phyloP scores from a whole-genome alignment of 2,329 filamentous ascomycete species.

The Ophiocordyceps camponoti-floridani region DNA sequence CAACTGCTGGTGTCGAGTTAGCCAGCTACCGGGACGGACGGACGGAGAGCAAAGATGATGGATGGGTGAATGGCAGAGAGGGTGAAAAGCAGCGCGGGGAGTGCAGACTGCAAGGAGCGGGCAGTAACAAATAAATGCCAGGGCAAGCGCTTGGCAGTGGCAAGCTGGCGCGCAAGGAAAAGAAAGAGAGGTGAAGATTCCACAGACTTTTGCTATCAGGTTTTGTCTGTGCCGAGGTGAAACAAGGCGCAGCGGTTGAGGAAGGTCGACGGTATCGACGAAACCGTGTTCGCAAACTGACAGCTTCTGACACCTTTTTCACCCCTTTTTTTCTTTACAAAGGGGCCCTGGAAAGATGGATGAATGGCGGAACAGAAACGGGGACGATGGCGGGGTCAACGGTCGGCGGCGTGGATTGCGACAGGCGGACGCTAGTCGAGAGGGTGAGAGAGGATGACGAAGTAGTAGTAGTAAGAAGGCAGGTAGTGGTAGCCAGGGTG shows the following conservation, averaged over 20 bases:
- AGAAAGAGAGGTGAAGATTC: not conserved
- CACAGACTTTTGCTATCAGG: too few relatives aligned
- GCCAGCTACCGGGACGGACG: too few relatives aligned
- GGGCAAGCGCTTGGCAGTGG: too few relatives aligned
- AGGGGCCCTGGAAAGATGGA: not conserved
- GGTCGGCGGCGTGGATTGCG: constrained; percentile 4
- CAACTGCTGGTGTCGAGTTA: too few relatives aligned
- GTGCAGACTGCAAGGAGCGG: not conserved
- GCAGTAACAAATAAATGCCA: not conserved
- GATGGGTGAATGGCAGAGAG: too few relatives aligned
- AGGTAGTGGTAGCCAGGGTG: too few relatives aligned
- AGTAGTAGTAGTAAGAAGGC: not conserved
- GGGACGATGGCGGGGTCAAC: constrained; percentile 8
- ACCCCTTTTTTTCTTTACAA: not conserved
- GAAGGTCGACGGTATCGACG: too few relatives aligned
- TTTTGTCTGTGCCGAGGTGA: too few relatives aligned
- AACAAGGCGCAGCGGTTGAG: too few relatives aligned
- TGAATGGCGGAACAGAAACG: constrained; percentile 3
- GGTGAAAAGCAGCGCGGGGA: too few relatives aligned
- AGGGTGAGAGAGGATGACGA: not conserved
- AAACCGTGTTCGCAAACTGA: too few relatives aligned
- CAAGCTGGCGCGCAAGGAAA: not conserved
- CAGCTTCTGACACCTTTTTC: not conserved
- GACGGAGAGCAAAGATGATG: too few relatives aligned
- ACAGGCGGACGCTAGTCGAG: constrained; percentile 3